Evolutionary conservation across 768 basidiomycete genomes (phyloP).

Genomic region (Bullera alba): DNA sequence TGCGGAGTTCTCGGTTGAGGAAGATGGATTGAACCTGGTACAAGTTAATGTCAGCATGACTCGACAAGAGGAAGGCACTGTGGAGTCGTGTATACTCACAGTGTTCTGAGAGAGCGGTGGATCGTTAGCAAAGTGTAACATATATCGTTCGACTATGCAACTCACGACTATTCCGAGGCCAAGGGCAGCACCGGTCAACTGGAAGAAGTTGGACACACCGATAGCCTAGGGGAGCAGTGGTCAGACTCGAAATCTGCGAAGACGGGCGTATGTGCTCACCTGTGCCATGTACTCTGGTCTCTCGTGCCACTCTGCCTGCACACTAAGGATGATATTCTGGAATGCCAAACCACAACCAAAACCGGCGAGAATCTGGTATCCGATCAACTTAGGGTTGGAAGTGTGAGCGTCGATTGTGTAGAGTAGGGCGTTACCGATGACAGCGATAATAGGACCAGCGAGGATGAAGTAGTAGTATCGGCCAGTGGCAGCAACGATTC

Average conservation of each 20-base stretch:
- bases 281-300: not conserved
- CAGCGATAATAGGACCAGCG: slow-evolving; percentile 40
- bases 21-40: slow-evolving; percentile 24
- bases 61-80: not conserved
- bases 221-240: too few relatives aligned
- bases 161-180: slow-evolving; percentile 40
- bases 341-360: slow-evolving; percentile 45
- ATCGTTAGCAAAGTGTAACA: slow-evolving; percentile 2
- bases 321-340: slow-evolving; percentile 37
- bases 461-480: slow-evolving; percentile 46
- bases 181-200: slow-evolving; percentile 35
- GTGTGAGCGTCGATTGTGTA: slow-evolving; percentile 44
- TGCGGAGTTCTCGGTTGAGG: slow-evolving; percentile 23
- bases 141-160: slow-evolving; percentile 28
- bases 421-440: slow-evolving; percentile 46
- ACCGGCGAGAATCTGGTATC: slow-evolving; percentile 49
- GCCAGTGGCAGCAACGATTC: slow-evolving; percentile 35
- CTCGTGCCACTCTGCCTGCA: slow-evolving; percentile 31
- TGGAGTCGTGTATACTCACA: not conserved
- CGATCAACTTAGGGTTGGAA: slow-evolving; percentile 40
- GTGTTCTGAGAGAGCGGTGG: too few relatives aligned
- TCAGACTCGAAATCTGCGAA: not conserved
- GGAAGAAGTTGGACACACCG: slow-evolving; percentile 37
- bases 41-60: slow-evolving; percentile 1
- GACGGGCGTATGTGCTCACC: not conserved